phyloP scores from a whole-genome alignment of 2,329 filamentous ascomycete species.

The Microdochium paspali region DNA sequence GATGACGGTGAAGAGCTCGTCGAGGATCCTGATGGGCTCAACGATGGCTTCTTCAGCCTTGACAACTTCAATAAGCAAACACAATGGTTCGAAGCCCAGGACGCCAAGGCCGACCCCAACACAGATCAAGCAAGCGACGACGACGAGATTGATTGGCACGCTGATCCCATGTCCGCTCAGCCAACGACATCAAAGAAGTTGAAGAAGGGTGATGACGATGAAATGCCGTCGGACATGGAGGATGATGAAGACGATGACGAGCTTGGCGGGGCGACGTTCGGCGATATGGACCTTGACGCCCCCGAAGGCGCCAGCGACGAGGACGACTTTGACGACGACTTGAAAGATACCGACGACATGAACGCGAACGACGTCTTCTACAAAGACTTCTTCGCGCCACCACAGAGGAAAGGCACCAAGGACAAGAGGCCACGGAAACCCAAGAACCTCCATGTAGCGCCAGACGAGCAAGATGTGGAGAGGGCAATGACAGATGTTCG shows the following conservation, averaged over 20 bases:
- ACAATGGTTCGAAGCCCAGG: conserved; percentile 80
- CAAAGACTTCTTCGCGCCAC: conserved; percentile 86
- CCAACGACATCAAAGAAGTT: conserved; percentile 19
- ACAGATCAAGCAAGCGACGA: conserved; percentile 71
- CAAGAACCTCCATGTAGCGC: conserved; percentile 27
- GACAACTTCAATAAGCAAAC: conserved; percentile 95
- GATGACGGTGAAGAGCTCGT: conserved; percentile 46
- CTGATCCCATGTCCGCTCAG: conserved; percentile 54
- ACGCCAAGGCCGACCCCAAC: conserved; percentile 65
- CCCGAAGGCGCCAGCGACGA: conserved; percentile 61
- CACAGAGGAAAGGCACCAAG: conserved; percentile 59
- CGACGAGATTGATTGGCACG: conserved; percentile 81
- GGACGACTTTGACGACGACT: conserved; percentile 47
- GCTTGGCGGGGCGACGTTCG: conserved; percentile 77
- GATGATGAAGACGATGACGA: conserved; percentile 55
- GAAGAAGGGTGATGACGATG: conserved; percentile 27
- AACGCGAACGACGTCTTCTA: conserved; percentile 90
- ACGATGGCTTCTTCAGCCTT: conserved; percentile 97
- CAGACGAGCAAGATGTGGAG: conserved; percentile 60
- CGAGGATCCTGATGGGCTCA: conserved; percentile 74
- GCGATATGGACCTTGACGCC: conserved; percentile 64
- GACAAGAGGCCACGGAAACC: conserved; percentile 34
- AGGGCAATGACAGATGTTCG: conserved; percentile 80
- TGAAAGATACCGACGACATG: conserved; percentile 40
- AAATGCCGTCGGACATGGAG: conserved; percentile 26